Conservation (phyloP, 805 yeast genomes). For the Torulaspora delbrueckii region DNA sequence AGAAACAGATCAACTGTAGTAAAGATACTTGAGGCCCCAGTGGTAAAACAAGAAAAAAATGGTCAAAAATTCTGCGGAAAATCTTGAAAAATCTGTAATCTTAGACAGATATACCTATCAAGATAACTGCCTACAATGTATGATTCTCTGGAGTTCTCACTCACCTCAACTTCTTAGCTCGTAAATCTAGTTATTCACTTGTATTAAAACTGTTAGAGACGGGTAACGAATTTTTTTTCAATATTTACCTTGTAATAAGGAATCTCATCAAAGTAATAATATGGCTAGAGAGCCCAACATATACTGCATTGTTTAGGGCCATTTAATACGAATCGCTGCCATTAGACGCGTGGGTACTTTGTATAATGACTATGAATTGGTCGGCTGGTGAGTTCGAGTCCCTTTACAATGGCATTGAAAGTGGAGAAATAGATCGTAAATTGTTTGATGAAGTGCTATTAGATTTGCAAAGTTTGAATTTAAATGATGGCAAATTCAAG, state of each 20-base stretch:
- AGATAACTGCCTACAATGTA: too few species aligned
- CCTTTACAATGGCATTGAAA: slow-evolving; percentile 45
- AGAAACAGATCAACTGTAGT: too few species aligned
- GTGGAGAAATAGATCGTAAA: slow-evolving; percentile 21
- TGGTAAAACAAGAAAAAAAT: too few species aligned
- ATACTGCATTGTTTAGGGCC: background rate
- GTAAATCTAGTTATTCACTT: too few species aligned
- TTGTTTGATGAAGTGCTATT: slow-evolving; percentile 35
- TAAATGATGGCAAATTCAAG: slow-evolving; percentile 39
- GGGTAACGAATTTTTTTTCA: background rate
- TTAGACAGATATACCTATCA: too few species aligned
- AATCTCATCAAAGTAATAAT: background rate
- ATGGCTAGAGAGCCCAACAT: background rate
- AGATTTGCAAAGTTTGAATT: slow-evolving; percentile 44
- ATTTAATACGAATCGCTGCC: background rate
- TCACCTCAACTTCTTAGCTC: too few species aligned
- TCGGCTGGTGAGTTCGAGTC: slow-evolving; percentile 35
- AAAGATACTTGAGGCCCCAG: too few species aligned
- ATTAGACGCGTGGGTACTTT: background rate
- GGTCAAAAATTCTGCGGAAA: too few species aligned
- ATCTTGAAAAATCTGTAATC: too few species aligned
- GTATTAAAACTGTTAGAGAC: background rate
- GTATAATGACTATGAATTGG: slow-evolving; percentile 25
- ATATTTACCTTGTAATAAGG: background rate
- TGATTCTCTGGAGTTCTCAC: too few species aligned